A percentile compares a stretch with the other conserved stretches of the same genome.
These are phyloP conservation scores for Melanomma pulvis-pyrius DNA, from an alignment of 495 filamentous ascomycete species.

Conservation along the genomic window DNA sequence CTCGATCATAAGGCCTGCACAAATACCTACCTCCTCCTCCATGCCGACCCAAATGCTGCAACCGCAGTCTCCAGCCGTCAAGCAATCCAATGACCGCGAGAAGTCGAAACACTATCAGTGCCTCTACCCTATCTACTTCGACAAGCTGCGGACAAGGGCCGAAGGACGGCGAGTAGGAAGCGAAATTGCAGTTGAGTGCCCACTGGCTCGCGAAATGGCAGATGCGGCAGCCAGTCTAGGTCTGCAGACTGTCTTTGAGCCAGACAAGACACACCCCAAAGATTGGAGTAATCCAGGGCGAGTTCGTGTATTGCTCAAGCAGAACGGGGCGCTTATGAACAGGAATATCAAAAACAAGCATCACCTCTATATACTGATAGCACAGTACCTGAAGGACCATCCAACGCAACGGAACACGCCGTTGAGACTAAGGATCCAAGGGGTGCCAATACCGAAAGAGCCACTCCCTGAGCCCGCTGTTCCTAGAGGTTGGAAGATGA, in stretches of 20 bases:
- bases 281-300: conserved; percentile 97
- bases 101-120: conserved; percentile 79
- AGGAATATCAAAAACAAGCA: conserved; percentile 80
- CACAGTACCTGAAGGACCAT: conserved; percentile 70
- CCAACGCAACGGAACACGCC: conserved; percentile 73
- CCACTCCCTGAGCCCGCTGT: conserved; percentile 71
- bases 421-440: conserved; percentile 65
- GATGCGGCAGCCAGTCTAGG: conserved; percentile 76
- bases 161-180: conserved; percentile 77
- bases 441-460: conserved; percentile 65
- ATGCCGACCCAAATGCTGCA: conserved; percentile 39
- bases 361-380: conserved; percentile 79
- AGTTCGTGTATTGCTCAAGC: conserved; percentile 76
- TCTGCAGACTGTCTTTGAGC: conserved; percentile 80
- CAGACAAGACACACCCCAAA: conserved; percentile 88
- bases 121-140: conserved; percentile 95
- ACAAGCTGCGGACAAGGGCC: conserved; percentile 69
- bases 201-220: conserved; percentile 85
- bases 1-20: conserved; percentile 48
- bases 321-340: conserved; percentile 54
- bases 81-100: conserved; percentile 48
- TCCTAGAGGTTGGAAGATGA: conserved; percentile 91
- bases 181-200: conserved; percentile 76
- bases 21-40: conserved; percentile 41
- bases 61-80: conserved; percentile 35